Conservation (phyloP, 2,329 filamentous ascomycete species). For the Hypocrella siamensis region DNA sequence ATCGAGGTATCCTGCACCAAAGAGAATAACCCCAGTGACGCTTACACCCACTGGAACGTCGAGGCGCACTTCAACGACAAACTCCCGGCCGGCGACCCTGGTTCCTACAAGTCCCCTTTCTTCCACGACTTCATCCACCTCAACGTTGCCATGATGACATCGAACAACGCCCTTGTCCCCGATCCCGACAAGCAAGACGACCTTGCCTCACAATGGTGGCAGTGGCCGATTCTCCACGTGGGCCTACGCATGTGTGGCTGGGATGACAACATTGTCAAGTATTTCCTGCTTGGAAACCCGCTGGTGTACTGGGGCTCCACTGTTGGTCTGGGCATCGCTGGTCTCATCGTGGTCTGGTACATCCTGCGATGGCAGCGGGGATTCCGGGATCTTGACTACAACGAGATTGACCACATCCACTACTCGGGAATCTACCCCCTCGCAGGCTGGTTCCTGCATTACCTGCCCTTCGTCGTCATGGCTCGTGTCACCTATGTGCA, state of each 20-base stretch:
- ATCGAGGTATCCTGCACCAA: constrained; percentile 95
- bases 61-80: constrained; percentile 90
- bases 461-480: constrained; percentile 92
- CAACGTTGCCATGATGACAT: constrained; percentile 99
- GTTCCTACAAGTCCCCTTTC: constrained; percentile 92
- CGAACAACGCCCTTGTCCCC: constrained; percentile 93
- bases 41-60: constrained; percentile 98
- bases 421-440: constrained; percentile 85
- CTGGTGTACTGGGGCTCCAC: constrained; percentile 93
- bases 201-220: constrained; percentile 91
- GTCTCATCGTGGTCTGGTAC: constrained; percentile 65
- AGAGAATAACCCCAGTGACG: constrained; percentile 78
- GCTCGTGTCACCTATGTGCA: constrained; percentile 97
- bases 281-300: constrained; percentile 95
- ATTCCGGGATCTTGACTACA: constrained; percentile 62
- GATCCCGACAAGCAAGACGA: constrained; percentile 99
- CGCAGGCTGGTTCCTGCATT: constrained; percentile 91
- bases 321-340: constrained; percentile 58
- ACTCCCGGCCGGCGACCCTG: constrained; percentile 75
- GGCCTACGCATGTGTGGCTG: constrained; percentile 97
- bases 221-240: constrained; percentile 92
- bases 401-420: constrained; percentile 85
- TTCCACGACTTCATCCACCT: constrained; percentile 94
- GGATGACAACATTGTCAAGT: constrained; percentile 92
- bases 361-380: constrained; percentile 91